Evolutionary conservation across 2,329 filamentous ascomycete genomes (phyloP).

Genomic region (Monilinia vaccinii-corymbosi): DNA sequence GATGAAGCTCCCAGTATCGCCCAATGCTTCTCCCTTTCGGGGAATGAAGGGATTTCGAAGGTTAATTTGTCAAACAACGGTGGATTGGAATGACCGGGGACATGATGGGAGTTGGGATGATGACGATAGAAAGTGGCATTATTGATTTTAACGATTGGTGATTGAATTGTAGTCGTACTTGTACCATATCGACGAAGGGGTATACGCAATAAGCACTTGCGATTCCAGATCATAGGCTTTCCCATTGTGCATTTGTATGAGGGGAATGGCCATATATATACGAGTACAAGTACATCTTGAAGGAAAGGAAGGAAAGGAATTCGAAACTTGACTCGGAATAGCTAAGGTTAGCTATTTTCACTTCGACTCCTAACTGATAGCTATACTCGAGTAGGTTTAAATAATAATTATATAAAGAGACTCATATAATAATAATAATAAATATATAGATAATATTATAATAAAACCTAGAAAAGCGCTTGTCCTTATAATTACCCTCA

Average conservation of each 20-base stretch:
- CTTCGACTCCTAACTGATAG: too few species aligned
- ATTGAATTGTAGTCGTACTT: slow-evolving; percentile 22
- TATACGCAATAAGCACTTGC: slow-evolving; percentile 6
- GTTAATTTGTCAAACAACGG: slow-evolving; percentile 63
- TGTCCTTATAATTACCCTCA: too few species aligned
- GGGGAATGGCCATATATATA: neutral
- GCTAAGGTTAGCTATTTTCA: neutral
- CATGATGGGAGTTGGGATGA: slow-evolving; percentile 50
- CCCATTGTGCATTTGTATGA: slow-evolving; percentile 12
- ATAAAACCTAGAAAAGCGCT: too few species aligned
- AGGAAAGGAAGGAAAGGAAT: neutral
- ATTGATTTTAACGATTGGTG: slow-evolving; percentile 60
- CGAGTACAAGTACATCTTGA: too few species aligned
- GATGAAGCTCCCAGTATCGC: slow-evolving; percentile 73
- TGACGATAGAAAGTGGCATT: slow-evolving; percentile 78
- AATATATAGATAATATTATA: neutral
- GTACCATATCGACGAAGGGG: slow-evolving; percentile 17
- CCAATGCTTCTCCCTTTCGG: slow-evolving; percentile 56
- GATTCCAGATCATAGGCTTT: slow-evolving; percentile 9
- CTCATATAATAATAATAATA: neutral
- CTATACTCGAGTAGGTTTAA: too few species aligned
- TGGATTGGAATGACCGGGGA: slow-evolving; percentile 42
- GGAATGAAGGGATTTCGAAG: slow-evolving; percentile 57
- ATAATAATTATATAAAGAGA: neutral
- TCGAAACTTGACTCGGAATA: neutral